These are phyloP conservation scores for Cercospora nicotianae DNA, from an alignment of 2,329 filamentous ascomycete genomes.

Conservation along the genomic window DNA sequence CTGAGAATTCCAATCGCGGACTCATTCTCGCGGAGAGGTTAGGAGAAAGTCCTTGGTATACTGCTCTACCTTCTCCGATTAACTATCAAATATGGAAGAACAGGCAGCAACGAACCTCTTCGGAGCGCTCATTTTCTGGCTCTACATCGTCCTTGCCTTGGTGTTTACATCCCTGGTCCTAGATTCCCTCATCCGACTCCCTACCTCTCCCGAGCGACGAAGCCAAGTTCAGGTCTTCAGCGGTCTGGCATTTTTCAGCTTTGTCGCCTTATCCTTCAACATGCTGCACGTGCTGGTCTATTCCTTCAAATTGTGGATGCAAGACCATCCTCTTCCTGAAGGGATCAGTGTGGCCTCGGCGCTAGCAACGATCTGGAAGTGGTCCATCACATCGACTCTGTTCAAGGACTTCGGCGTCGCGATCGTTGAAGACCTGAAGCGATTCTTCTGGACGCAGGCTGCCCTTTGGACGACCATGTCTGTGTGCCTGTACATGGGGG, in stretches of 20 bases:
- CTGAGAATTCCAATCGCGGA: too few species aligned
- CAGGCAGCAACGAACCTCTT: slow-evolving; percentile 25
- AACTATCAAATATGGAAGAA: not conserved
- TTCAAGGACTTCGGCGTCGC: slow-evolving; percentile 39
- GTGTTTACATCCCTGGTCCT: slow-evolving; percentile 28
- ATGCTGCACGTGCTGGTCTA: slow-evolving; percentile 39
- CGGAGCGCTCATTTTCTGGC: slow-evolving; percentile 39
- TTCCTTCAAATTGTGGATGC: slow-evolving; percentile 37
- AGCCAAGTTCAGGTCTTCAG: slow-evolving; percentile 25
- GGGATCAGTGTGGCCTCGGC: not conserved
- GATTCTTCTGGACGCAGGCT: slow-evolving; percentile 32
- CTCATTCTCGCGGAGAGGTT: too few species aligned
- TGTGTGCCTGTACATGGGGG: slow-evolving; percentile 34
- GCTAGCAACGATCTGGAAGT: slow-evolving; percentile 30
- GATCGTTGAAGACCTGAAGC: slow-evolving; percentile 29
- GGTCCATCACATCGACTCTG: slow-evolving; percentile 37
- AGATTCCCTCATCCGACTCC: slow-evolving; percentile 21
- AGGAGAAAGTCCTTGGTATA: not conserved
- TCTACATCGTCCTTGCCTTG: slow-evolving; percentile 37
- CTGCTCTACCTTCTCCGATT: not conserved
- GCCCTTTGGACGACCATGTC: slow-evolving; percentile 32
- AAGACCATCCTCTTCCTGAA: not conserved
- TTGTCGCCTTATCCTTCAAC: slow-evolving; percentile 36
- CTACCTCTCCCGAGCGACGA: not conserved
- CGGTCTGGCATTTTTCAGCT: slow-evolving; percentile 34